A percentile compares a stretch with the other conserved stretches of the same genome.
These are phyloP conservation scores for Saxophila tyrrhenica DNA, from an alignment of 495 filamentous ascomycete species.

Conservation along the genomic window DNA sequence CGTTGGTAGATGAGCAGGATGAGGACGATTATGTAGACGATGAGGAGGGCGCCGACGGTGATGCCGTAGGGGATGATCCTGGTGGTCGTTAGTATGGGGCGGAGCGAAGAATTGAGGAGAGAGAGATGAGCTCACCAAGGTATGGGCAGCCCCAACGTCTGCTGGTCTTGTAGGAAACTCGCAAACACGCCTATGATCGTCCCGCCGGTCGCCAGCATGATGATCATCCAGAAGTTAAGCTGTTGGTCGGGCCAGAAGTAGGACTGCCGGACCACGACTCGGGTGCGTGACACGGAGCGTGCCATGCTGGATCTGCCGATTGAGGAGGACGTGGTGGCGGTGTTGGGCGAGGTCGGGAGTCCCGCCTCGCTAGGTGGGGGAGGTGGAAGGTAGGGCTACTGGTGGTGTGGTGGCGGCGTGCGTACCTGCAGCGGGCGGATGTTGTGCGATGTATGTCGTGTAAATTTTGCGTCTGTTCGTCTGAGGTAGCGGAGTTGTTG, in stretches of 20 bases:
- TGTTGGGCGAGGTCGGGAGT: background rate
- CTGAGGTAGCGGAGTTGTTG: background rate
- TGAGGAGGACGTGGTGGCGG: background rate
- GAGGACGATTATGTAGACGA: conserved; percentile 32
- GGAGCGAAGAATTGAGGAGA: too few relatives aligned
- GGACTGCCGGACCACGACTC: conserved; percentile 38
- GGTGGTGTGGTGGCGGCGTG: background rate
- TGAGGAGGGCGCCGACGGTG: conserved; percentile 30
- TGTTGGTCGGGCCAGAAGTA: conserved; percentile 94
- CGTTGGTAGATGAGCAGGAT: conserved; percentile 43
- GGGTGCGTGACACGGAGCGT: conserved; percentile 11
- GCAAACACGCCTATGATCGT: conserved; percentile 79
- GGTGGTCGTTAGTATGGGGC: conserved; percentile 3
- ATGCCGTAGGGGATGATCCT: conserved; percentile 97
- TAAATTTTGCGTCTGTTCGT: background rate
- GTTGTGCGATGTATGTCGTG: background rate
- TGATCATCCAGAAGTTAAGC: conserved; percentile 83
- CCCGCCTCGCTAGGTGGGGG: background rate
- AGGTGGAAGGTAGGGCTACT: background rate
- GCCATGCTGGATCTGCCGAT: conserved; percentile 11
- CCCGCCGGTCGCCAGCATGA: conserved; percentile 68
- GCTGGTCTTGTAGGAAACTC: conserved; percentile 71
- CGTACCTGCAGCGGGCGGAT: background rate
- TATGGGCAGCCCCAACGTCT: conserved; percentile 53
- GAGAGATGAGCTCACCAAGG: conserved; percentile 85